Evolutionary conservation across 2,329 filamentous ascomycete genomes (phyloP).

Genomic region (Fusarium sp.): DNA sequence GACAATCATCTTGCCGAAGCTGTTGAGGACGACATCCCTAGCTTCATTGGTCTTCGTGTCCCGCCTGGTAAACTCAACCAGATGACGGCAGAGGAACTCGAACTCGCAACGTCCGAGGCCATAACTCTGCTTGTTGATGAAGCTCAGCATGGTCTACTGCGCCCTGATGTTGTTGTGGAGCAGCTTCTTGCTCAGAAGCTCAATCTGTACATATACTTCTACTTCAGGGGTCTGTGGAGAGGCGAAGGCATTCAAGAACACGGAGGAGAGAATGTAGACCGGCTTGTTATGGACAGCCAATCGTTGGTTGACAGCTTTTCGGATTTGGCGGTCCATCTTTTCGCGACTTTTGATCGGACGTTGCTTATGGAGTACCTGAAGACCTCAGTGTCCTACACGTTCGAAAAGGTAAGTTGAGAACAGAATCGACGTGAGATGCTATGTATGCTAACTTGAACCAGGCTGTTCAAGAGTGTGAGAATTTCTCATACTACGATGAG

Average conservation of each 20-base stretch:
- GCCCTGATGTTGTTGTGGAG: slow-evolving; percentile 78
- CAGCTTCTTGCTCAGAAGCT: slow-evolving; percentile 78
- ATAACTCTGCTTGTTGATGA: slow-evolving; percentile 90
- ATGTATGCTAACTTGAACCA: slow-evolving; percentile 45
- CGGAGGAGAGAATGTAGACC: slow-evolving; percentile 65
- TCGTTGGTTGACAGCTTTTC: slow-evolving; percentile 86
- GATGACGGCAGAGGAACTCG: slow-evolving; percentile 77
- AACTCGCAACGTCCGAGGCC: slow-evolving; percentile 83
- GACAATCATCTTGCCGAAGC: slow-evolving; percentile 92
- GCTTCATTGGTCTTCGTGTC: slow-evolving; percentile 89
- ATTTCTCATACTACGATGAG: slow-evolving; percentile 84
- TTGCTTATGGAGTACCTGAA: slow-evolving; percentile 90
- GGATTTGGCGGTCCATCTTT: slow-evolving; percentile 86
- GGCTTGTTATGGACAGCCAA: slow-evolving; percentile 68
- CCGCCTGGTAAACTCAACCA: slow-evolving; percentile 74
- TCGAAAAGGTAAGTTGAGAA: slow-evolving; percentile 70
- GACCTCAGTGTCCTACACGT: slow-evolving; percentile 86
- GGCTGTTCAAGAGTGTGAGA: slow-evolving; percentile 83
- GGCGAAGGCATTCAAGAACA: slow-evolving; percentile 73
- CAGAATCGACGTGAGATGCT: background rate
- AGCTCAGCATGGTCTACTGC: slow-evolving; percentile 87
- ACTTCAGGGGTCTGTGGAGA: slow-evolving; percentile 86
- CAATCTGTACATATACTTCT: slow-evolving; percentile 88
- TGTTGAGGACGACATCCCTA: slow-evolving; percentile 88
- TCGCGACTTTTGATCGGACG: slow-evolving; percentile 83